A percentile compares a stretch with the other conserved stretches of the same genome.
phyloP scores from a whole-genome alignment of 805 yeast species.

The Metschnikowia vanudenii region DNA sequence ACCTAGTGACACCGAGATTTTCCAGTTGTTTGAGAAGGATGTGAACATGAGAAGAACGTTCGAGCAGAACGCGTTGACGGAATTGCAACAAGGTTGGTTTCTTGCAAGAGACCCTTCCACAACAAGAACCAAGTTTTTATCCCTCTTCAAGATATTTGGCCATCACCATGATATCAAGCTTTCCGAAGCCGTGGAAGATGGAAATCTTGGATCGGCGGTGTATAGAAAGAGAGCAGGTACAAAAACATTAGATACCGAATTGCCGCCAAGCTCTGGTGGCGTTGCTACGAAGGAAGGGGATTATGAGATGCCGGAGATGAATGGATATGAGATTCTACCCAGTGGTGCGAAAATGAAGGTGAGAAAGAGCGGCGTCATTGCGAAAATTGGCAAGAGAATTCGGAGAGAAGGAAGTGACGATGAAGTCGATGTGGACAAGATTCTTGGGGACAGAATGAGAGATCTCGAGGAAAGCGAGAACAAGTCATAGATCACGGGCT shows the following conservation, averaged over 20 bases:
- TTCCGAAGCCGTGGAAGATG: conserved; percentile 15
- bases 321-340: conserved; percentile 61
- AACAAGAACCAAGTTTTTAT: conserved; percentile 10
- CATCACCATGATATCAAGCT: conserved; percentile 15
- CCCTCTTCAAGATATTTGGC: conserved; percentile 19
- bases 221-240: conserved; percentile 51
- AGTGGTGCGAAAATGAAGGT: conserved; percentile 65
- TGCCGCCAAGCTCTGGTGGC: conserved; percentile 49
- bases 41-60: conserved; percentile 61
- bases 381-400: conserved; percentile 39
- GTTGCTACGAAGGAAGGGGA: conserved; percentile 25
- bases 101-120: conserved; percentile 51
- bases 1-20: conserved; percentile 77
- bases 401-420: conserved; percentile 38
- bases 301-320: conserved; percentile 31
- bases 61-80: conserved; percentile 70
- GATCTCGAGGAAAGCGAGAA: conserved; percentile 1
- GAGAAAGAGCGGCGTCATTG: conserved; percentile 22
- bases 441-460: conserved; percentile 48
- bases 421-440: conserved; percentile 49
- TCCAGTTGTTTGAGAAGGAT: conserved; percentile 74
- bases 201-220: conserved; percentile 30
- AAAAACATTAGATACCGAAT: conserved; percentile 44
- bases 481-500: background rate
- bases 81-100: conserved; percentile 77